Evolutionary conservation across 345 rosid species (phyloP), one percentile per base, ranked within the genome.

Genomic region (Atalantia buxifolia): DNA sequence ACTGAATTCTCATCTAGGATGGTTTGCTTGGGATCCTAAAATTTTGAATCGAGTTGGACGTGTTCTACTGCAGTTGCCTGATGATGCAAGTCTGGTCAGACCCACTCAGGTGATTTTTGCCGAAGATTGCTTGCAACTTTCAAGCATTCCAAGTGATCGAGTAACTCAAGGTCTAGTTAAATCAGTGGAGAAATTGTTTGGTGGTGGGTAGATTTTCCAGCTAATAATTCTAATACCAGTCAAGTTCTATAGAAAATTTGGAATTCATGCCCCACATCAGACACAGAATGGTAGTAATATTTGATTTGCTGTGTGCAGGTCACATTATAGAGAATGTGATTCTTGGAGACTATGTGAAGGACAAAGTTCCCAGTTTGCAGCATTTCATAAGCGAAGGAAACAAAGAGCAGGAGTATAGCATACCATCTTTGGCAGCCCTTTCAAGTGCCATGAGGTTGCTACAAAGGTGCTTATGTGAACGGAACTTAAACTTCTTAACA

Each of bases 11-110:
- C 55, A 25, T 77, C 9, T 85, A 95, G 99, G 98, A 77, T 95
- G 98, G 98, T 93, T 95, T 89, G 94, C 99, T 71, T 71, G 92
- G 83, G 92, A 93, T 73, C 92, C 97, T 24, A 66, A 69, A 65
- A 85, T 84, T 82, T 83, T 95, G 80, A 93, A 84, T 79, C 81
- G 73, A 3, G 92, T 95, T 56, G 98, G 99, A 13, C 82, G 56
- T 6, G 83, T 87, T 75, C 91, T 95, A 16, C 86, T 95, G 45
- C 84, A 84, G 83, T 81, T 82, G 55, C 82, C 90, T 78, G 78
- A 66, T 28, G 70, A 66, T 30, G 18, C 4, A 3, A 72, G 74
- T 80, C 70, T 57, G 30, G 76, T n/a, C 40, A 81, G 60, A 80
- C 94, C 93, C 25, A 85, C 77, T 75, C 90, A 86, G 71, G 27